These are phyloP conservation scores for Corymbia maculata DNA, from an alignment of 345 rosid species.

Conservation along the genomic window DNA sequence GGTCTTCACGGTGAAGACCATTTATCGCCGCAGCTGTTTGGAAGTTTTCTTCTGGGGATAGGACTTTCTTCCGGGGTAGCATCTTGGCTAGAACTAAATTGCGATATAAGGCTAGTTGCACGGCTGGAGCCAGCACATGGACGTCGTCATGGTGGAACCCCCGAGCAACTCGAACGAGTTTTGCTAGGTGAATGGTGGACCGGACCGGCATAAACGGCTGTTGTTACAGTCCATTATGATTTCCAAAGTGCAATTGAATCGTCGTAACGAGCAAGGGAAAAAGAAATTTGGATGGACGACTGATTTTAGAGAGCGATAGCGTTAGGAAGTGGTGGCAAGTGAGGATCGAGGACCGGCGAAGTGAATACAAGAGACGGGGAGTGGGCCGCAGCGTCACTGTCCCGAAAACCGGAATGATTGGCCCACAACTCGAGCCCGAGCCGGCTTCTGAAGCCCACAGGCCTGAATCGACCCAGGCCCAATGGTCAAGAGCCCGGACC, in stretches of 20 bases:
- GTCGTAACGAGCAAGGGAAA: not conserved
- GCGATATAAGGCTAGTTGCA: not conserved
- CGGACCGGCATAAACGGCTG: not conserved
- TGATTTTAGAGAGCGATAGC: not conserved
- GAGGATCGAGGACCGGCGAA: not conserved
- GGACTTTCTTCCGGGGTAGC: not conserved
- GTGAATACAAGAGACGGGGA: not conserved
- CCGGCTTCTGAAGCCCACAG: not conserved
- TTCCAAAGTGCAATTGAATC: not conserved
- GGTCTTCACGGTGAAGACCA: not conserved
- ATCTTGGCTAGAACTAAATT: not conserved
- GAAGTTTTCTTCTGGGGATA: not conserved
- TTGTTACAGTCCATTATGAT: no score
- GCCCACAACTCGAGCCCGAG: not conserved
- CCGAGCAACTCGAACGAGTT: not conserved
- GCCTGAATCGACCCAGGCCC: not conserved
- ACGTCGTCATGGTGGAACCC: fast-evolving
- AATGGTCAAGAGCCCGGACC: not conserved
- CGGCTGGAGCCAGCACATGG: not conserved
- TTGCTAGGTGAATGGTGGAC: not conserved
- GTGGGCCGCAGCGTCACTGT: no score
- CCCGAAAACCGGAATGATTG: no score
- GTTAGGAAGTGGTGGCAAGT: not conserved
- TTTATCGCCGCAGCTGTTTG: not conserved
- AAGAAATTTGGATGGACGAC: not conserved